A percentile compares a stretch with the other conserved stretches of the same genome.
Conservation (phyloP, 2,329 filamentous ascomycete genomes). For the Thermochaetoides dissita region DNA sequence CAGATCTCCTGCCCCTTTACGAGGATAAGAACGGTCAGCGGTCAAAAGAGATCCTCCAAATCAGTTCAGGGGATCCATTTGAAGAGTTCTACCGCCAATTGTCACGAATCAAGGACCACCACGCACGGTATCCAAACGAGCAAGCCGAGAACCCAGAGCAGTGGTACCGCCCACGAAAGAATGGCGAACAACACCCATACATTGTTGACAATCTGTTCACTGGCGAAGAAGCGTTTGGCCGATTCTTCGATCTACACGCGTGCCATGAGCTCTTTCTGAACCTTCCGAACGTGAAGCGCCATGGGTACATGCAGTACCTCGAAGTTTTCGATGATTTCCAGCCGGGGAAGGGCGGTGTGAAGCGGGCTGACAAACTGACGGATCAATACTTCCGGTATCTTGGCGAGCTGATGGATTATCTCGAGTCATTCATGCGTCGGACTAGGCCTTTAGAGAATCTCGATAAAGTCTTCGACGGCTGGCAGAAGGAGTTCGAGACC, state of each 20-base stretch:
- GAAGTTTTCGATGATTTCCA: constrained; percentile 81
- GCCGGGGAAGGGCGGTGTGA: constrained; percentile 58
- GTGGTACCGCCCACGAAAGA: constrained; percentile 61
- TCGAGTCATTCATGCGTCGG: constrained; percentile 76
- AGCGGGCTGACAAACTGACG: constrained; percentile 71
- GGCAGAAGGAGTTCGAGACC: constrained; percentile 72
- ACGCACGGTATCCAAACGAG: constrained; percentile 83
- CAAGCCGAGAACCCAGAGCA: constrained; percentile 89
- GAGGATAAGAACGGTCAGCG: constrained; percentile 59
- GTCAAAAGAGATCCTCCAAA: constrained; percentile 66
- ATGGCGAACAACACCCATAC: constrained; percentile 49
- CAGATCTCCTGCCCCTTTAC: constrained; percentile 70
- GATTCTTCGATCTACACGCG: constrained; percentile 76
- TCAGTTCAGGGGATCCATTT: constrained; percentile 75
- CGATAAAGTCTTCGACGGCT: constrained; percentile 59
- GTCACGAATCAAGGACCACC: constrained; percentile 68
- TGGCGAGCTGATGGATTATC: constrained; percentile 62
- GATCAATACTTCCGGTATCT: constrained; percentile 89
- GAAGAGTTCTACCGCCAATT: constrained; percentile 84
- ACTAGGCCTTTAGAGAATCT: constrained; percentile 77
- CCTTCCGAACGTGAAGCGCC: constrained; percentile 68
- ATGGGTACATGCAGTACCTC: constrained; percentile 85
- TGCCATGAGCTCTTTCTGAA: constrained; percentile 85
- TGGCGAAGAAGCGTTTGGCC: constrained; percentile 84
- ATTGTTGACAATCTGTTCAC: constrained; percentile 87